Evolutionary conservation across 208 protist genomes (phyloP).

Genomic region (Crithidia bombi): DNA sequence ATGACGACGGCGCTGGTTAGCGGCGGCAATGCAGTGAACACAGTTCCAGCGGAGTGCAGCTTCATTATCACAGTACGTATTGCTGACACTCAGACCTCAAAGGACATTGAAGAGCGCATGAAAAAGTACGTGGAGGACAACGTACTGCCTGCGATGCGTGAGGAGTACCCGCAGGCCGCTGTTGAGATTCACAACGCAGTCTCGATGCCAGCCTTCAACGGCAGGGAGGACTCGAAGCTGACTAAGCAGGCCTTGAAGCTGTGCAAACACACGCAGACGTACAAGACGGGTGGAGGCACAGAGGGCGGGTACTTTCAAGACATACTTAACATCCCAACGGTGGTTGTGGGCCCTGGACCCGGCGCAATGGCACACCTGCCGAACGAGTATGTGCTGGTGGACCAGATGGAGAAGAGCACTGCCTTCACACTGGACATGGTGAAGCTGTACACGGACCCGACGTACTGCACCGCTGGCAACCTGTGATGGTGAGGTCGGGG

Average conservation of each 20-base stretch:
- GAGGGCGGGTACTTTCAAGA: conserved; percentile 71
- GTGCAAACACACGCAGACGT: conserved; percentile 14
- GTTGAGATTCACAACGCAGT: conserved; percentile 24
- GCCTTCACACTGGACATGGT: conserved; percentile 45
- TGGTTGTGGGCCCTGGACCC: conserved; percentile 57
- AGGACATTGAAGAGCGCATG: conserved; percentile 34
- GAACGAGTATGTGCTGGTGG: conserved; percentile 61
- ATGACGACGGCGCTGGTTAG: conserved; percentile 8
- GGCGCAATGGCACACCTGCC: conserved; percentile 51
- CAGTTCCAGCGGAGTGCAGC: conserved; percentile 56
- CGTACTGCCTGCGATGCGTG: conserved; percentile 43
- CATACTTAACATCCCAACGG: conserved; percentile 49
- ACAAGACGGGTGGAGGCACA: conserved; percentile 42
- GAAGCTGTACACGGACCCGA: conserved; percentile 32
- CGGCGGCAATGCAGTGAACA: conserved; percentile 11
- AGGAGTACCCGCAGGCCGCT: conserved; percentile 45
- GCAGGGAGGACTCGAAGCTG: conserved; percentile 42
- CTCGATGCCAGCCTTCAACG: conserved; percentile 39
- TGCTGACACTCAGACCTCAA: conserved; percentile 29
- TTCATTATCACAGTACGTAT: conserved; percentile 49
- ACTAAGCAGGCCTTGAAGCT: conserved; percentile 33
- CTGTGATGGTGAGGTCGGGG: too few relatives aligned
- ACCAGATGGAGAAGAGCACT: conserved; percentile 41
- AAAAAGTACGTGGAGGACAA: conserved; percentile 40
- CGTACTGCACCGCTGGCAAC: conserved; percentile 19